Percentiles rank a stretch among this genome's conserved stretches.
Evolutionary conservation across 331 rosid genomes (phyloP).

Genomic region (Quercus tomentella): DNA sequence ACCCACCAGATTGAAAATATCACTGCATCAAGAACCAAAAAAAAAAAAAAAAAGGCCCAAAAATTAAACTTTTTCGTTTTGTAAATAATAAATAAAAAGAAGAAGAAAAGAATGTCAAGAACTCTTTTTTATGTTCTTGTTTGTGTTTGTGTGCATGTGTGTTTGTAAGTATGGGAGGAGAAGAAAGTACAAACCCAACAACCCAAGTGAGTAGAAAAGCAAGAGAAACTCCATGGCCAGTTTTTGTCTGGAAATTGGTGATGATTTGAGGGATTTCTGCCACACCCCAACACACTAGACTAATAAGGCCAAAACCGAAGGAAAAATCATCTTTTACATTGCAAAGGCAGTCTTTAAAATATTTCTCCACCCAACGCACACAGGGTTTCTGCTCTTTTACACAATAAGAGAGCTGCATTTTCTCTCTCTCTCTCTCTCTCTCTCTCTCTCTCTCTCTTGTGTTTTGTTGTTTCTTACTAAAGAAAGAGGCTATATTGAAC

Average conservation of each 20-base stretch:
- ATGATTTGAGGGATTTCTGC: slow-evolving; percentile 93
- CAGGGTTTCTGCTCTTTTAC: slow-evolving; percentile 60
- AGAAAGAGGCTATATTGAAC: not conserved
- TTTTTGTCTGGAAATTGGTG: slow-evolving; percentile 80
- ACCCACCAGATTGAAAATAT: slow-evolving; percentile 70
- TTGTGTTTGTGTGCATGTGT: not conserved
- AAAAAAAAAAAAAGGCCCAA: not conserved
- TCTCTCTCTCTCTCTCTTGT: not conserved
- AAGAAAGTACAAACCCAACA: slow-evolving; percentile 52
- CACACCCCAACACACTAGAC: slow-evolving; percentile 75
- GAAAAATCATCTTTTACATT: slow-evolving; percentile 64
- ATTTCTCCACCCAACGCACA: slow-evolving; percentile 57
- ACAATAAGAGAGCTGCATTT: slow-evolving; percentile 55
- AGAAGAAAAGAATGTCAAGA: too few relatives aligned
- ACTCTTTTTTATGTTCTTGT: not conserved
- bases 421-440: slow-evolving; percentile 28
- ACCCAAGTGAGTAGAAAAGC: slow-evolving; percentile 92
- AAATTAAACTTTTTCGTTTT: too few relatives aligned
- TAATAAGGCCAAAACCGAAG: slow-evolving; percentile 56
- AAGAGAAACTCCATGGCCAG: slow-evolving; percentile 87
- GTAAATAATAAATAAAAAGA: too few relatives aligned
- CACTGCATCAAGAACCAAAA: slow-evolving; percentile 42
- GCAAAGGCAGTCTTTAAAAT: slow-evolving; percentile 84
- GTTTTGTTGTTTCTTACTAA: too few relatives aligned
- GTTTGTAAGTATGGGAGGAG: not conserved